A percentile compares a stretch with the other conserved stretches of the same genome.
Evolutionary conservation across 2,329 filamentous ascomycete genomes (phyloP).

Genomic region (Monosporascus cannonballus): DNA sequence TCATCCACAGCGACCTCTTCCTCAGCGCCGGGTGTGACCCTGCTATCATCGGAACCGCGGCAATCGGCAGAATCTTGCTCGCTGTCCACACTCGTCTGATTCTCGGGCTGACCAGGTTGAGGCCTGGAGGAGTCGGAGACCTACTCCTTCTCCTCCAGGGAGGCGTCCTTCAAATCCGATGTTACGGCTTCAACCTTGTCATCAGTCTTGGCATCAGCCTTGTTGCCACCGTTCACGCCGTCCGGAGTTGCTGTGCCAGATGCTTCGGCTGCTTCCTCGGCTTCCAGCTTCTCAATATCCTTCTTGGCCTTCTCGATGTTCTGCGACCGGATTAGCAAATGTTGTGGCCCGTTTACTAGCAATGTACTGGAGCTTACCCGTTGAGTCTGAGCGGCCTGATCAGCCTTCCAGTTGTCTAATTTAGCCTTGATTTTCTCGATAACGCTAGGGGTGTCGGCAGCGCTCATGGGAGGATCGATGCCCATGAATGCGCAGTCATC

Average conservation of each 20-base stretch:
- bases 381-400: conserved; percentile 85
- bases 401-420: conserved; percentile 82
- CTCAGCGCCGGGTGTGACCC: background rate
- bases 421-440: conserved; percentile 91
- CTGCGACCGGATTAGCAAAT: conserved; percentile 42
- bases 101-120: conserved; percentile 1
- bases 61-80: conserved; percentile 2
- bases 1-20: background rate
- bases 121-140: conserved; percentile 12
- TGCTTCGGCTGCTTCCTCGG: conserved; percentile 48
- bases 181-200: conserved; percentile 49
- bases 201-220: conserved; percentile 28
- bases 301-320: conserved; percentile 96
- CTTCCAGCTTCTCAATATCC: conserved; percentile 86
- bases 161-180: conserved; percentile 44
- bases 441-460: conserved; percentile 71
- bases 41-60: conserved; percentile 1
- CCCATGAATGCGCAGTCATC: conserved; percentile 82
- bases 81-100: conserved; percentile 1
- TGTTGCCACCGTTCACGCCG: conserved; percentile 40
- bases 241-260: conserved; percentile 38
- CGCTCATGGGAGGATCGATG: conserved; percentile 81
- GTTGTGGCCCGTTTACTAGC: background rate
- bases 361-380: conserved; percentile 55
- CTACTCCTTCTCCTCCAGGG: conserved; percentile 48